Evolutionary conservation across 2,329 filamentous ascomycete species (phyloP), one percentile per base, ranked within the genome.

Genomic region (Diatrype stigma): DNA sequence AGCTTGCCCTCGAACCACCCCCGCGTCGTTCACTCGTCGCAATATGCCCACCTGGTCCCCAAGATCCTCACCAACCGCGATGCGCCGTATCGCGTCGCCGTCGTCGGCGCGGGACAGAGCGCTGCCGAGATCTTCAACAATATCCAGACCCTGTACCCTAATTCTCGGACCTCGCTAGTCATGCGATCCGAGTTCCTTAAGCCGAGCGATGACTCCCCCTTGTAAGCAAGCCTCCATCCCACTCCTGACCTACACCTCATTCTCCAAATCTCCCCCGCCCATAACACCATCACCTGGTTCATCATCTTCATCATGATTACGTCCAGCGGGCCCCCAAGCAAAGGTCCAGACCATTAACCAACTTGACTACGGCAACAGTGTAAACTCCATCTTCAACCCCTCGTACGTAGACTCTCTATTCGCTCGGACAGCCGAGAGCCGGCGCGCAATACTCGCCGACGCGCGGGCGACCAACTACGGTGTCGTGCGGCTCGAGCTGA

Each of bases 371-470:
- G 1, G 23, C 22, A 46, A 44, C 56, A 92, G 89, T 63, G 91
- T 97, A 61, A 97, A 97, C 70, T 91, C 94, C 63, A 89, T 97
- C 65, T 97, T 97, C 77, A 91, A 97, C 73, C 93, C 93, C 1
- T 84, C 87, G 32, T 87, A 86, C 53, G 85, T 96, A 28, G 88
- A 96, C 67, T 77, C 77, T 42, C 81, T 96, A 60, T 96, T 85
- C 73, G 74, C 81, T 46, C 84, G 86, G 58, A 75, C 86, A 0
- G 72, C 84, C 1, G 74, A 77, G 42, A 76, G 85, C 54, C 87
- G 92, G 46, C 73, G 78, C 52, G 68, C 70, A 55, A 65, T 82
- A 30, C 67, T 96, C 47, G 72, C 77, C 16, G 84, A 85, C 48
- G 89, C 95, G 60, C 86, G 87, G 53, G 85, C 84, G 28, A 97